phyloP scores from a whole-genome alignment of 768 basidiomycete species.

The Jaapia argillacea region DNA sequence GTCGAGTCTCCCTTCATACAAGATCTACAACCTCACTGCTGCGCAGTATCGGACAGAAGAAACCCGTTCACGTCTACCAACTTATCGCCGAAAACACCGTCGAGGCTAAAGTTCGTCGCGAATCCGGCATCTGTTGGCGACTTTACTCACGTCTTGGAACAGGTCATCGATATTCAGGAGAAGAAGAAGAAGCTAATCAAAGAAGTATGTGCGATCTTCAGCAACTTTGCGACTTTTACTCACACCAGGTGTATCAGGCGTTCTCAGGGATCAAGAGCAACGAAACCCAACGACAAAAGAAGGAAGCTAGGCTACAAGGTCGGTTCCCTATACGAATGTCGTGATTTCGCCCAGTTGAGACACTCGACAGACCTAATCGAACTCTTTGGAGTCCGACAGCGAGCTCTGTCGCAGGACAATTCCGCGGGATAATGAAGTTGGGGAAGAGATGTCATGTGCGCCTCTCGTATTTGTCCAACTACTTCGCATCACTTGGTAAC shows the following conservation, averaged over 20 bases:
- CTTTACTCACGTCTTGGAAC: neutral
- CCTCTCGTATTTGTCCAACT: too few relatives aligned
- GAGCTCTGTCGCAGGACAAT: conserved; percentile 5
- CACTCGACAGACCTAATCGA: conserved; percentile 44
- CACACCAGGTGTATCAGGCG: conserved; percentile 51
- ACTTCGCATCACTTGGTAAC: too few relatives aligned
- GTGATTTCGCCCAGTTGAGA: neutral
- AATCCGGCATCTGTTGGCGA: neutral
- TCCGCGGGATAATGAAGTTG: too few relatives aligned
- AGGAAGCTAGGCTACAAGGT: conserved; percentile 80
- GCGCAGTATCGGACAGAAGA: conserved; percentile 67
- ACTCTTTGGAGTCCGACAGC: conserved; percentile 36
- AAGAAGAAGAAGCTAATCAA: conserved; percentile 72
- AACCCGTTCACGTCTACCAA: conserved; percentile 79
- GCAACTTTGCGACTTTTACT: conserved; percentile 1
- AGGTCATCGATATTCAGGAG: conserved; percentile 81
- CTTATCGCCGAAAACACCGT: conserved; percentile 85
- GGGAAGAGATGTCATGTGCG: too few relatives aligned
- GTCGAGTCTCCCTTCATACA: conserved; percentile 1
- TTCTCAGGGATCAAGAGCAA: conserved; percentile 75
- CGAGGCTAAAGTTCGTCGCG: conserved; percentile 58
- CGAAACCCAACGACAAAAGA: conserved; percentile 67
- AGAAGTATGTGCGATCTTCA: conserved; percentile 43
- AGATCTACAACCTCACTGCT: neutral
- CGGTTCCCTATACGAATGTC: conserved; percentile 9